phyloP scores from a whole-genome alignment of 139 green algal species.

The Closterium sp. region DNA sequence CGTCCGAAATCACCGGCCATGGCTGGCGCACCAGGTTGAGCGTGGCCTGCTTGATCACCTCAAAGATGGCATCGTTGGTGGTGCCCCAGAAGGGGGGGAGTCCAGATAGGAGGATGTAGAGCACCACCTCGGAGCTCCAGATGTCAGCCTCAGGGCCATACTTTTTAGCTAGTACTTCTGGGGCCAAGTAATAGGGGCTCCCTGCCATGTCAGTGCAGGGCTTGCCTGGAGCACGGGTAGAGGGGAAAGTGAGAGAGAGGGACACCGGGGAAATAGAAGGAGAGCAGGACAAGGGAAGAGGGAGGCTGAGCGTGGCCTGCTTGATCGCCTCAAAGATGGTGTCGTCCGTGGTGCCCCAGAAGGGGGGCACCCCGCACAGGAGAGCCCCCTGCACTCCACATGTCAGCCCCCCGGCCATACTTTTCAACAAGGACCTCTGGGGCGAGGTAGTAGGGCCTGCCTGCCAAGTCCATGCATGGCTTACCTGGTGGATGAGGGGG shows the following conservation, averaged over 20 bases:
- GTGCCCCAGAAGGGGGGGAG: not conserved
- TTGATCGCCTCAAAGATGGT: not conserved
- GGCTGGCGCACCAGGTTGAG: too few relatives aligned
- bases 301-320: not conserved
- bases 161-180: not conserved
- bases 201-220: not conserved
- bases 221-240: not conserved
- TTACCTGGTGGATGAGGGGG: not conserved
- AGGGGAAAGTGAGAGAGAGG: not conserved
- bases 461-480: not conserved
- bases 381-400: constrained; percentile 86
- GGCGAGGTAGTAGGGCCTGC: not conserved
- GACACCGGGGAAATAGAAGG: too few relatives aligned
- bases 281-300: too few relatives aligned
- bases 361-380: not conserved
- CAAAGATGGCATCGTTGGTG: not conserved
- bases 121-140: not conserved
- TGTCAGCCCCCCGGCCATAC: constrained; percentile 85
- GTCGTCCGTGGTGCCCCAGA: not conserved
- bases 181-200: not conserved
- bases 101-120: not conserved
- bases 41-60: not conserved
- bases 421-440: constrained; percentile 37
- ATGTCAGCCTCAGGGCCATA: not conserved
- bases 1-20: too few relatives aligned